These are phyloP conservation scores for Lentinula raphanica DNA, from an alignment of 768 basidiomycete species.

Conservation along the genomic window DNA sequence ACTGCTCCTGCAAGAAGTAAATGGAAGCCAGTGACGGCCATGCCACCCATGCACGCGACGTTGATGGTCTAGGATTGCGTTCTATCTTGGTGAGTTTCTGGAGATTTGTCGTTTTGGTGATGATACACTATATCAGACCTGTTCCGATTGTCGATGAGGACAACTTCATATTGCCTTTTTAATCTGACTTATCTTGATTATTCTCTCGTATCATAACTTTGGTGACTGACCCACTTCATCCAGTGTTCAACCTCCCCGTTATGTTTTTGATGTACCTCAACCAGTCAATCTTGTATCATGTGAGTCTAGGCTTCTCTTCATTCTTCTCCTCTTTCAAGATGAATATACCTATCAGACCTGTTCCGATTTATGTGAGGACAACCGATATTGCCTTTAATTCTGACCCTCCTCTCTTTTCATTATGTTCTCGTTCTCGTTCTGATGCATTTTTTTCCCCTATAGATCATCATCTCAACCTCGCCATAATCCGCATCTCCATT, in stretches of 20 bases:
- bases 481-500: no score
- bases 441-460: neutral
- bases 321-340: slow-evolving; percentile 26
- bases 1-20: slow-evolving; percentile 45
- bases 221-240: neutral
- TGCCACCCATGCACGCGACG: slow-evolving; percentile 44
- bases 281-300: slow-evolving; percentile 20
- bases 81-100: slow-evolving; percentile 16
- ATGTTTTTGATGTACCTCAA: neutral
- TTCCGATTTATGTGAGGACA: slow-evolving; percentile 59
- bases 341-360: slow-evolving; percentile 60
- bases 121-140: slow-evolving; percentile 71
- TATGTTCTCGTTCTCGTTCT: neutral
- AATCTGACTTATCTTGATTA: slow-evolving; percentile 27
- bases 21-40: slow-evolving; percentile 52
- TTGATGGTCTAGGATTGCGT: slow-evolving; percentile 14
- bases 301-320: slow-evolving; percentile 23
- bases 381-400: slow-evolving; percentile 51
- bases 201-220: slow-evolving; percentile 6
- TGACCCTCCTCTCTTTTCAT: slow-evolving; percentile 20
- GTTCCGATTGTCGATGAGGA: slow-evolving; percentile 66
- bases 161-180: slow-evolving; percentile 60
- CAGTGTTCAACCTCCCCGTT: slow-evolving; percentile 5
- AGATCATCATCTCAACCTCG: neutral
- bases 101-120: slow-evolving; percentile 26